Evolutionary conservation across 805 yeast species (phyloP), one percentile per base, ranked within the genome.

Genomic region (Hemisphaericaspora nanyangensis): DNA sequence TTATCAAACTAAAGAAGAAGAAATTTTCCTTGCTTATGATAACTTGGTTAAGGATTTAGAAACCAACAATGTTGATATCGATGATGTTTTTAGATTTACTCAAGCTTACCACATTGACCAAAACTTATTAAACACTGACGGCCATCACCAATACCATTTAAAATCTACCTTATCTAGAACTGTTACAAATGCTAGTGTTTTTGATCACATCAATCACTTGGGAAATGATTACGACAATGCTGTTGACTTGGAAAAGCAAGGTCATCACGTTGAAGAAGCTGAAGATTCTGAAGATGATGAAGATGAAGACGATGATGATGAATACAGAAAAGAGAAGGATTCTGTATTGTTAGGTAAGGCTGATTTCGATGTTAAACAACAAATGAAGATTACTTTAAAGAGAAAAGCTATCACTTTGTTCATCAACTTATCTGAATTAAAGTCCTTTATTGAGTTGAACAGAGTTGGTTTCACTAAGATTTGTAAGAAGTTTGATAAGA

Each of bases 401-500:
- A 81, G 81, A 52, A 68, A 89, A 42, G 58, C 83, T 7, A 71
- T 80, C 31, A 74, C 82, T 3, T 62, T 80, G 30, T 91, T 79
- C 64, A 91, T 91, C 3, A 67, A 77, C 15, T 65, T 89, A 16
- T 82, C 90, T 6, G 98, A 91, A 60, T 71, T 91, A 48, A 80
- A 84, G 51, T 86, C 95, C 8, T 91, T 67, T 56, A 72, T 85
- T 36, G 95, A 89, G 53, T 70, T 93, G 48, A 91, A 91, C 68
- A 76, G 73, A 48, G 86, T 95, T 17, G 98, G 97, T 2, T 86
- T 91, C 60, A 76, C 85, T 37, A 91, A 91, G 62, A 90, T 91
- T 30, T 72, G 89, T 48, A 91, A 91, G 60, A 91, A 91, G 62
- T 93, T 87, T 58, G 96, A 93, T 63, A 91, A 91, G 58, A 80